phyloP scores from a whole-genome alignment of 73 alveolate genomes.

The Uronychia setigera region DNA sequence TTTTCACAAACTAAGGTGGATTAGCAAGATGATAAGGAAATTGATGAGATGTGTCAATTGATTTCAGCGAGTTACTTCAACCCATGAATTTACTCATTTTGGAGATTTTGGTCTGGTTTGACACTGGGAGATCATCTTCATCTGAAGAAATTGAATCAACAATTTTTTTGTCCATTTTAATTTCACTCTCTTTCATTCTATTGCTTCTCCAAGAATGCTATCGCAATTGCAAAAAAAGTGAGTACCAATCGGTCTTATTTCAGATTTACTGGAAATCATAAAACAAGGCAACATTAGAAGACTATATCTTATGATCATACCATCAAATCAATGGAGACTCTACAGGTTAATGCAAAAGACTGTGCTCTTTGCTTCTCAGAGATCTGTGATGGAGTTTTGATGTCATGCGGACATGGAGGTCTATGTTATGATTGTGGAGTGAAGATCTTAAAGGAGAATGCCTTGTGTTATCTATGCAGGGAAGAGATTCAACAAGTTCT shows the following conservation, averaged over 20 bases:
- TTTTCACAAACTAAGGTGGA: no score
- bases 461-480: conserved; percentile 54
- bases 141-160: no score
- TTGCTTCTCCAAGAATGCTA: neutral
- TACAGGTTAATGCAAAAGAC: conserved; percentile 16
- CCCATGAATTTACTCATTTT: no score
- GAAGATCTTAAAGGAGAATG: conserved; percentile 27
- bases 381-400: conserved; percentile 17
- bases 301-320: neutral
- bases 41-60: no score
- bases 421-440: conserved; percentile 20
- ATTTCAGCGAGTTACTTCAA: no score
- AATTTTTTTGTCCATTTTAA: no score
- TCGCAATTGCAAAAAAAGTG: neutral
- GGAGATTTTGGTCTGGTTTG: no score
- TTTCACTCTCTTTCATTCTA: neutral
- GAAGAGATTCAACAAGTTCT: conserved; percentile 42
- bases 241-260: neutral
- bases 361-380: conserved; percentile 48
- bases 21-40: no score
- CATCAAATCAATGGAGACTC: neutral
- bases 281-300: neutral
- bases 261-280: conserved; percentile 1
- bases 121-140: no score
- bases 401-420: conserved; percentile 42